Evolutionary conservation across 139 green algal species (phyloP).

Genomic region (Spirogloea muscicola): DNA sequence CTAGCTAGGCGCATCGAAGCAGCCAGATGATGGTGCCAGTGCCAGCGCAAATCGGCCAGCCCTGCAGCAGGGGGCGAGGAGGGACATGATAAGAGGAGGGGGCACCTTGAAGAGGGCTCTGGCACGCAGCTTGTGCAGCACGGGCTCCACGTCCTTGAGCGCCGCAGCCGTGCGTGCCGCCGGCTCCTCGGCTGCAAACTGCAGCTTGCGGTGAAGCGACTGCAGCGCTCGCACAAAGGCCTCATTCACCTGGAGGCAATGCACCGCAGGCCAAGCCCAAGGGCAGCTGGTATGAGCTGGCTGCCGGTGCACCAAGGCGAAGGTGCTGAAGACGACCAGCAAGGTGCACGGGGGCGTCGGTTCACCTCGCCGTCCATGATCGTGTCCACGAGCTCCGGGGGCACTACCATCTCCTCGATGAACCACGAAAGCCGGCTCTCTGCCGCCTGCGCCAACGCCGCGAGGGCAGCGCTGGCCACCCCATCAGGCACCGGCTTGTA

Average conservation of each 20-base stretch:
- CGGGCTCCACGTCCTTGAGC: constrained; percentile 72
- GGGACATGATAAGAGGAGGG: not conserved
- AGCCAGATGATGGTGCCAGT: not conserved
- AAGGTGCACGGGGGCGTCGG: too few relatives aligned
- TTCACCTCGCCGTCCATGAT: constrained; percentile 71
- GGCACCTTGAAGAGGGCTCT: constrained; percentile 64
- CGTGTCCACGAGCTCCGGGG: constrained; percentile 74
- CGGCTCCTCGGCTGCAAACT: constrained; percentile 57
- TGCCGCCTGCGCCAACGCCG: constrained; percentile 1
- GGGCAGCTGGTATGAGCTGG: too few relatives aligned
- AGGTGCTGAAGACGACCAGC: too few relatives aligned
- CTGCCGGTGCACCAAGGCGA: too few relatives aligned
- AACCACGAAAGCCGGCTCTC: constrained; percentile 69
- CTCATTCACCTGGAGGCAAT: constrained; percentile 63
- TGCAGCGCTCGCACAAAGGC: constrained; percentile 70
- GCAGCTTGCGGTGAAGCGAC: constrained; percentile 71
- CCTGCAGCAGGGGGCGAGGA: not conserved
- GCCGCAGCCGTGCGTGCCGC: constrained; percentile 50
- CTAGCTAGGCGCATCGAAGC: not conserved
- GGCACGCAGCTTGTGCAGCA: constrained; percentile 81
- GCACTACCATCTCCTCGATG: constrained; percentile 74
- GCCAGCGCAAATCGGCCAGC: not conserved
- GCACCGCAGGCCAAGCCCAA: too few relatives aligned
- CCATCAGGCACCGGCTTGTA: too few relatives aligned
- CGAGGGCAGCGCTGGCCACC: too few relatives aligned